Base-by-base conservation (phyloP, 257 asterid genomes). In the Perilla frutescens region DNA sequence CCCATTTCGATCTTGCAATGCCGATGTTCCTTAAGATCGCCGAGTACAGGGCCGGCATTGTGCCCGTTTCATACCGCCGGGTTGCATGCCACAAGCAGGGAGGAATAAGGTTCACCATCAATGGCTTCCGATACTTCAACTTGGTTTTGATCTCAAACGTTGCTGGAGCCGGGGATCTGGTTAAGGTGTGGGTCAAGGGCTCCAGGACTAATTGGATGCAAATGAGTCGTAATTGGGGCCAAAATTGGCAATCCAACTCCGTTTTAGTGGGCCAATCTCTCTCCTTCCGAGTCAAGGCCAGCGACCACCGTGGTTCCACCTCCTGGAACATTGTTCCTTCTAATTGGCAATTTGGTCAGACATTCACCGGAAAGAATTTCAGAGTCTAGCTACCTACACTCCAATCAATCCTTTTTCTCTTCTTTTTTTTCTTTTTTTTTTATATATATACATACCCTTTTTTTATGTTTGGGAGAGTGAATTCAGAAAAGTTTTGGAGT, bases 161-260 rank as follows among this genome's bases (percentile, higher is more conserved):
- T 0, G 97, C 91, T 2, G 96, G 96, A 0, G 91, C 96, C 1
- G 97, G 97, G 0, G 90, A 89, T 20, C 70, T 91, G 13, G 60
- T 61, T 15, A 73, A 79, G 10, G 96, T 80, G 7, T 84, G 87
- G 87, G 80, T 89, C 3, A 91, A 91, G 71, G 97, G 96, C 0
- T 69, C 96, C 4, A 76, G 45, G 3, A 88, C 90, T 0, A 81
- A 78, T 0, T 89, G 97, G 97, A 86, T 91, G 72, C 9, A 81
- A 6, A 68, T 91, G 90, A 84, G 91, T 68, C 84, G 91, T 5
- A 91, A 91, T 2, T 91, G 97, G 97, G 97, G 97, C 0, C 97
- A 91, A 72, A 91, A 91, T 14, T 91, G 96, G 97, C 88, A 91
- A 72, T 74, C 90, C 2, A 80, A 83, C 56, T 14, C 82, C 1